Evolutionary conservation across 441 rosid species (phyloP).

Genomic region (Viola pubescens): DNA sequence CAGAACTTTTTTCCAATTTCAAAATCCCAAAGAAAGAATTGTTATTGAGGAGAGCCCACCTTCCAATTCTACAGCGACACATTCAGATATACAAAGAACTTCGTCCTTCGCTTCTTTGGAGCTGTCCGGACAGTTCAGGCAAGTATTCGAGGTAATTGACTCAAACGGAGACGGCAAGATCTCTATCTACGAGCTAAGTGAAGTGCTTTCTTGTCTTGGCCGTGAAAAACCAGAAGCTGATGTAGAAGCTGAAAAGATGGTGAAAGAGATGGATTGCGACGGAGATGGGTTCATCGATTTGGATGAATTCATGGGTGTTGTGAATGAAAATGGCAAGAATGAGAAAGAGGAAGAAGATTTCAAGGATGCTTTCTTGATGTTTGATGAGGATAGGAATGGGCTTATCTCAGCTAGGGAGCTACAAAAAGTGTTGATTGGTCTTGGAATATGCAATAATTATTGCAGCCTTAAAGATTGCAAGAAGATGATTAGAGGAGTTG

Average conservation of each 20-base stretch:
- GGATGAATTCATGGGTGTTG: conserved; percentile 32
- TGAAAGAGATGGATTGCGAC: conserved; percentile 30
- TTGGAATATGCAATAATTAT: conserved; percentile 20
- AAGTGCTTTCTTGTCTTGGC: conserved; percentile 32
- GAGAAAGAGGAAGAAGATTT: conserved; percentile 5
- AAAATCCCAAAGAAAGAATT: conserved; percentile 10
- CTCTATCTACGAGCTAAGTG: conserved; percentile 34
- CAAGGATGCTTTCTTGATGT: conserved; percentile 41
- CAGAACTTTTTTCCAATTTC: not conserved
- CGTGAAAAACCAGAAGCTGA: conserved; percentile 25
- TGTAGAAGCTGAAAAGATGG: conserved; percentile 32
- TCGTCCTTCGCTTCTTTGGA: conserved; percentile 34
- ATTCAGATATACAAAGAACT: no score
- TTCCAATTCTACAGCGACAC: conserved; percentile 13
- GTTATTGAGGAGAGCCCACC: conserved; percentile 1
- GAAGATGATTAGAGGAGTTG: conserved; percentile 41
- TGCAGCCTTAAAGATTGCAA: conserved; percentile 35
- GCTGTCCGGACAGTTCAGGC: conserved; percentile 16
- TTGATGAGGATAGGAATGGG: conserved; percentile 36
- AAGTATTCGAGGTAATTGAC: conserved; percentile 28
- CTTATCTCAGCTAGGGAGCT: conserved; percentile 44
- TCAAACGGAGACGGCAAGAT: conserved; percentile 46
- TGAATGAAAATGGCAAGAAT: conserved; percentile 1
- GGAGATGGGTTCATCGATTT: conserved; percentile 42
- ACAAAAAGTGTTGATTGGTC: conserved; percentile 29